These are phyloP conservation scores for Tricholoma terreum DNA, from an alignment of 768 basidiomycete genomes.

Conservation along the genomic window DNA sequence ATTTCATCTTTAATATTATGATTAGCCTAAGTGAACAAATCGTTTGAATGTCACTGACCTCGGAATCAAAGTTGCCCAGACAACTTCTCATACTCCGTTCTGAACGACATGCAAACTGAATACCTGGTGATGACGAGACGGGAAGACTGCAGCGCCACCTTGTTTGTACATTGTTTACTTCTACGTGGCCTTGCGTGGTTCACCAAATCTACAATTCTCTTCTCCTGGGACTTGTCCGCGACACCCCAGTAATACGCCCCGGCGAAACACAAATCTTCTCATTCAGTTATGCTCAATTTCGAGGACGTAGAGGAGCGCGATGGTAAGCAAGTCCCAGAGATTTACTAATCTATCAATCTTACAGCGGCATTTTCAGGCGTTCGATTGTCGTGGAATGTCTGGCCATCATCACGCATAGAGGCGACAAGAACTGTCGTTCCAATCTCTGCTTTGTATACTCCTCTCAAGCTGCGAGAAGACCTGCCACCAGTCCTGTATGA, in stretches of 20 bases:
- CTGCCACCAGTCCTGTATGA: constrained; percentile 96
- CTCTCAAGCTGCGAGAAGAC: constrained; percentile 90
- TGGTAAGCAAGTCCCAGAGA: constrained; percentile 48
- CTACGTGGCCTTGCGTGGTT: constrained; percentile 34
- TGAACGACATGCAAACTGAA: too few relatives aligned
- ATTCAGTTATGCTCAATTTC: constrained; percentile 67
- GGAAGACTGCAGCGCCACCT: constrained; percentile 12
- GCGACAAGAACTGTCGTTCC: constrained; percentile 97
- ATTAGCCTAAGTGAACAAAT: too few relatives aligned
- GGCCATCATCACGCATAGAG: constrained; percentile 97
- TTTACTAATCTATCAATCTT: neutral
- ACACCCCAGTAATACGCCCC: constrained; percentile 32
- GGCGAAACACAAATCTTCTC: constrained; percentile 20
- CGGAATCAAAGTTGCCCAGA: too few relatives aligned
- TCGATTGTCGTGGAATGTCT: constrained; percentile 97
- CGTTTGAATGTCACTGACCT: too few relatives aligned
- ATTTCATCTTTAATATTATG: too few relatives aligned
- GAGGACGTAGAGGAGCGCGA: constrained; percentile 98
- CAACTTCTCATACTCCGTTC: too few relatives aligned
- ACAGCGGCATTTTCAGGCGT: constrained; percentile 47
- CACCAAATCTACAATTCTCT: constrained; percentile 13
- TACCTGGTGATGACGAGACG: too few relatives aligned
- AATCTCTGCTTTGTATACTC: constrained; percentile 96
- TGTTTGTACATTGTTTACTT: constrained; percentile 32
- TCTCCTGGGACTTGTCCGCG: constrained; percentile 36